Base-by-base conservation (phyloP, 2,329 filamentous ascomycete species). In the Camillea tinctor region DNA sequence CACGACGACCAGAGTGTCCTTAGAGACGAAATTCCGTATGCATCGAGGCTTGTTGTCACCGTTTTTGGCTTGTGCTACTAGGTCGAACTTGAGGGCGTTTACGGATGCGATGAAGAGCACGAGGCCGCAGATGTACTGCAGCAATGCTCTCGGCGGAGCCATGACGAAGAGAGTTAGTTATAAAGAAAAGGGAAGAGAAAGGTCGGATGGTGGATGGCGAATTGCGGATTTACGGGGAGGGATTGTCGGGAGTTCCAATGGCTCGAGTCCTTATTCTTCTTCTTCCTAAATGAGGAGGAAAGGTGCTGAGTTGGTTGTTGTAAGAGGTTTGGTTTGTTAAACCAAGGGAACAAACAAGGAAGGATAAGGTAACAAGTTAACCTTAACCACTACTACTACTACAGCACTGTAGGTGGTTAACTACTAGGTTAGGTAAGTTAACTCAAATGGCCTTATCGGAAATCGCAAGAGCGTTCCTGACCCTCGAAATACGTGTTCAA, bases 1-100 rank as follows among this genome's bases (percentile, higher is more conserved):
- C 56, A 99, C 94, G 36, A 98, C 94, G 50, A 99, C 95, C 66
- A 99, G 81, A 66, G 95, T 96, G 74, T 97, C 93, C 78, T 88
- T 90, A 63, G 87, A 85, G 67, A 97, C 93, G 76, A 97, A 99
- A 81, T 99, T 99, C 75, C 94, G 88, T 76, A 99, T 91, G 81
- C 95, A 99, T 80, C 94, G 86, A 79, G 94, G 90, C 72, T 84
- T 87, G 63, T 81, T 81, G 70, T 89, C 87, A 75, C 85, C 81
- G 60, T 79, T 76, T 56, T 80, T 77, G 66, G 60, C 36, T 8
- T 88, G 84, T 51, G 93, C 92, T 70, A 86, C 79, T 63, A 99
- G 86, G 72, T 99, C 95, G 84, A 99, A 97, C 81, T 96, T 97
- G 71, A 99, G 87, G 61, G 93, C 93, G 67, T 82, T 77, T 65